Evolutionary conservation across 371 early-diverging fungal species (phyloP).

Genomic region (Rhizopus delemar): DNA sequence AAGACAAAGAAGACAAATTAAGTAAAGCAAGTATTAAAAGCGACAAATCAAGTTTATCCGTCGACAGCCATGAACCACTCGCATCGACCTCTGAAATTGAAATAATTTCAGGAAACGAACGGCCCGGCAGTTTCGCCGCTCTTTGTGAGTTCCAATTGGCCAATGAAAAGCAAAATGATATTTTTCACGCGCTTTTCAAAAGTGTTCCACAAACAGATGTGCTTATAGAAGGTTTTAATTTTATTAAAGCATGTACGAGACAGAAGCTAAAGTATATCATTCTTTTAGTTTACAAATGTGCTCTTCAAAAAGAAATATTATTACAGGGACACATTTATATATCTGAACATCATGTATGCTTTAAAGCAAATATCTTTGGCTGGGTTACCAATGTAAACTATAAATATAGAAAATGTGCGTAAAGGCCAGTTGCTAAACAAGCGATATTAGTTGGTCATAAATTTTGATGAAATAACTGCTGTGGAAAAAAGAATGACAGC

Average conservation of each 20-base stretch:
- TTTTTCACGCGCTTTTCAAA: constrained; percentile 62
- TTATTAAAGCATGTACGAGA: background rate
- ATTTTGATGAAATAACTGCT: constrained; percentile 76
- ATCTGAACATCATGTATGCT: constrained; percentile 86
- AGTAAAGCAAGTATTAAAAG: background rate
- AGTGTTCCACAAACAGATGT: constrained; percentile 57
- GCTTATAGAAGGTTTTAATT: constrained; percentile 53
- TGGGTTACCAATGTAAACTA: constrained; percentile 83
- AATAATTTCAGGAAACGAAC: constrained; percentile 1
- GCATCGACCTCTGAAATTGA: background rate
- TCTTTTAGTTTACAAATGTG: constrained; percentile 80
- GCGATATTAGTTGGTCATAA: constrained; percentile 67
- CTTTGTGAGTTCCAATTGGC: constrained; percentile 37
- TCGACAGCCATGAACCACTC: background rate
- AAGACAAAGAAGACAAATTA: background rate
- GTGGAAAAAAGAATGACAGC: constrained; percentile 83
- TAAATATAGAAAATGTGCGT: background rate
- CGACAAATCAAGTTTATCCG: background rate
- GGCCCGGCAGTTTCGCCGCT: constrained; percentile 35
- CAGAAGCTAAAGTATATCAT: background rate
- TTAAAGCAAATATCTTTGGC: constrained; percentile 94
- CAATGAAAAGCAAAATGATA: constrained; percentile 46
- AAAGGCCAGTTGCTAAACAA: background rate
- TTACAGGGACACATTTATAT: constrained; percentile 91
- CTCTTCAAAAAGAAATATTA: constrained; percentile 90